Evolutionary conservation across 208 protist species (phyloP).

Genomic region (Trypanosoma conorhini): DNA sequence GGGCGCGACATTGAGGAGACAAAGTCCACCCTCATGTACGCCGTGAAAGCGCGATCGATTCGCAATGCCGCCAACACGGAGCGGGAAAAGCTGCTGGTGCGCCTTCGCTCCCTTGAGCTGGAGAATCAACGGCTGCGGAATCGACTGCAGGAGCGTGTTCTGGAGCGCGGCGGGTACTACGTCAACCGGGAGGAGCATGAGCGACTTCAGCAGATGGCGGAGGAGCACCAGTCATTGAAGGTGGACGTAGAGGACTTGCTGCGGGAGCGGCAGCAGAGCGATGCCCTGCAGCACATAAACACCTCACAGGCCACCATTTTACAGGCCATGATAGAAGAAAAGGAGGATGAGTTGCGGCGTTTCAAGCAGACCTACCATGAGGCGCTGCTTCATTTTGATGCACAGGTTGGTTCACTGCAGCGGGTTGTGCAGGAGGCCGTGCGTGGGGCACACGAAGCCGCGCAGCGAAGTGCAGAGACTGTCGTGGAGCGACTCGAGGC

Average conservation of each 20-base stretch:
- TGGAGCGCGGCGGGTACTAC: conserved; percentile 85
- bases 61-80: conserved; percentile 91
- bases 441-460: conserved; percentile 34
- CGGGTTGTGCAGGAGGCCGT: conserved; percentile 57
- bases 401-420: conserved; percentile 57
- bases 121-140: conserved; percentile 88
- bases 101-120: conserved; percentile 80
- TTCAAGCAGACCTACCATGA: conserved; percentile 81
- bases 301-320: conserved; percentile 76
- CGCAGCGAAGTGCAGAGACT: conserved; percentile 36
- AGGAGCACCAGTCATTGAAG: conserved; percentile 54
- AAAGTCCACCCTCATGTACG: conserved; percentile 96
- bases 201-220: conserved; percentile 51
- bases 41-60: conserved; percentile 94
- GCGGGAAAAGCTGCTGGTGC: conserved; percentile 75
- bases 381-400: conserved; percentile 71
- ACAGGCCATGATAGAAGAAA: conserved; percentile 61
- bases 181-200: conserved; percentile 84
- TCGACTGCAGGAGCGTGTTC: conserved; percentile 84
- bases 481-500: conserved; percentile 39
- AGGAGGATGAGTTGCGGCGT: conserved; percentile 63
- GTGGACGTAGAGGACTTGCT: conserved; percentile 58
- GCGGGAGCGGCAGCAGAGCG: conserved; percentile 63
- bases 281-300: conserved; percentile 77
- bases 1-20: conserved; percentile 96